Evolutionary conservation across 371 early-diverging fungal species (phyloP), one percentile per base, ranked within the genome.

Genomic region (Mortierella sp.): DNA sequence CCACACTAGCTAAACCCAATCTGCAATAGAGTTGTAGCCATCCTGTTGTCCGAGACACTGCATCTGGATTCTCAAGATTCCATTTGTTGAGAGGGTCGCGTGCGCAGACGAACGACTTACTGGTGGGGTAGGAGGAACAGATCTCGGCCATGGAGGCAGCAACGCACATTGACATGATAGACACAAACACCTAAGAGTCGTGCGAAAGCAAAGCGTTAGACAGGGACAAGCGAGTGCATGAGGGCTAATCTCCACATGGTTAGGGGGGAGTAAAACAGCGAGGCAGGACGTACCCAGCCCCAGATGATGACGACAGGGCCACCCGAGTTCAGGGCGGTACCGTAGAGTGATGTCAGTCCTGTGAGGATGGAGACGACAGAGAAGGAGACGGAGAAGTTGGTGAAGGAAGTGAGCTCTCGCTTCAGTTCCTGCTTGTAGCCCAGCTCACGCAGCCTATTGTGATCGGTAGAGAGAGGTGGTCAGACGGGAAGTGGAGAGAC

Each of bases 121-220:
- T 83, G 67, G 56, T 72, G 17, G 86, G 85, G 63, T 80, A 85
- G 0, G 83, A 74, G 5, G 82, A 85, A 51, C 83, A 82, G 55
- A 84, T 86, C 74, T 88, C 88, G 16, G 88, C 88, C 84, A 86
- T 82, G 12, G 83, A 77, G 27, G 86, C 79, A 9, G 81, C 86
- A 39, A 88, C 85, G n/a, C 62, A 58, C 54, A 67, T 58, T 46
- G 78, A 74, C 74, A 80, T 71, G 40, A 71, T 28, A 8, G 80
- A 68, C 10, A 78, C 76, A 51, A 78, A 71, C 25, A 79, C 60
- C 71, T 71, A 63, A 54, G 37, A 54, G 39, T 8, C 44, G 14
- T 39, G 13, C n/a, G n/a, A n/a, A n/a, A n/a, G n/a, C n/a, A n/a
- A n/a, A n/a, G n/a, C n/a, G n/a, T n/a, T n/a, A n/a, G n/a, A n/a